A percentile compares a stretch with the other conserved stretches of the same genome.
phyloP scores from a whole-genome alignment of 116 monocot genomes.

The Phalaenopsis hybrid region DNA sequence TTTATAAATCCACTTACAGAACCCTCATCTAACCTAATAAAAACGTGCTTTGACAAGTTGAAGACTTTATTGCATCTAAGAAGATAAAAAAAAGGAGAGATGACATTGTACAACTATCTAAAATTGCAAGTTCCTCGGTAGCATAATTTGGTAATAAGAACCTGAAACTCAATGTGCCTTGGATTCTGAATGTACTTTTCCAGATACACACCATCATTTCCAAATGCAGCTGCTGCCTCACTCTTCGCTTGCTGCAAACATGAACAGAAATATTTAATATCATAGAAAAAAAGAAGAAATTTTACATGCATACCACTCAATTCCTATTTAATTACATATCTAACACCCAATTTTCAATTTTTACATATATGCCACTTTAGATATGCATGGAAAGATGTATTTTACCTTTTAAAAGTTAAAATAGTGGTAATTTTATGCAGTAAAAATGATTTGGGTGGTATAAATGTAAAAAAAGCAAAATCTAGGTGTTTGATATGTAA shows the following conservation, averaged over 20 bases:
- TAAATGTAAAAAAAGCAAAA: too few species aligned
- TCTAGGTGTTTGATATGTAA: too few species aligned
- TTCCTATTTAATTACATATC: too few species aligned
- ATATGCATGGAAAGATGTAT: too few species aligned
- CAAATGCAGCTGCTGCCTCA: conserved; percentile 96
- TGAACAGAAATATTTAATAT: neutral
- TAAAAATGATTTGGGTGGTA: too few species aligned
- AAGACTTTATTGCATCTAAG: neutral
- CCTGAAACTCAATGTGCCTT: conserved; percentile 98
- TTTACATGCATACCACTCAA: too few species aligned
- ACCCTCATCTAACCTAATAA: neutral
- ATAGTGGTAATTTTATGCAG: too few species aligned
- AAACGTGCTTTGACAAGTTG: neutral
- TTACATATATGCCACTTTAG: too few species aligned
- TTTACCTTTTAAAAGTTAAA: too few species aligned
- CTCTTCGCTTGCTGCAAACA: conserved; percentile 88
- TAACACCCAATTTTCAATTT: too few species aligned
- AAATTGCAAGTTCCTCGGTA: neutral
- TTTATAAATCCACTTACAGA: neutral
- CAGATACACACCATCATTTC: conserved; percentile 97
- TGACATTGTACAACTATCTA: neutral
- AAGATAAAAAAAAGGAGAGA: neutral
- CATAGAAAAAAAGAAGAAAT: neutral
- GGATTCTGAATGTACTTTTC: conserved; percentile 93
- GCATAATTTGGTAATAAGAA: conserved; percentile 7